Evolutionary conservation across 1,284 basidiomycete genomes (phyloP).

Genomic region (Rhodotorula sp.): DNA sequence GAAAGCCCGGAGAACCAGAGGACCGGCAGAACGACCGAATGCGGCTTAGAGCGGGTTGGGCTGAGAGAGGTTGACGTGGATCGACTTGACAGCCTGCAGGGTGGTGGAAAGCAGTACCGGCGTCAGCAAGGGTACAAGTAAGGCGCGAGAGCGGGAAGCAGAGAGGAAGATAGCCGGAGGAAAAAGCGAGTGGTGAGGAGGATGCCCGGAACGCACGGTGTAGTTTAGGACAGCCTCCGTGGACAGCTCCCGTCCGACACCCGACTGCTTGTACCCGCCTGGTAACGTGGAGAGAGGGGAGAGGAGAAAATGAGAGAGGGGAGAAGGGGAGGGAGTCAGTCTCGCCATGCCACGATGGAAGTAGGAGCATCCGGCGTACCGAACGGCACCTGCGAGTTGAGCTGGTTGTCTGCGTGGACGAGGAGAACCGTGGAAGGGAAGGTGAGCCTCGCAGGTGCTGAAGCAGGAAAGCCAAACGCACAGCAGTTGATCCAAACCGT

Average conservation of each 20-base stretch:
- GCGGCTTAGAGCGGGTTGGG: conserved; percentile 29
- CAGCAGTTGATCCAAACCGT: conserved; percentile 66
- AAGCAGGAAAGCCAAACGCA: background rate
- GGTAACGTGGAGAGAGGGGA: too few relatives aligned
- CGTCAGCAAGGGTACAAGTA: too few relatives aligned
- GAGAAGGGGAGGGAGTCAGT: too few relatives aligned
- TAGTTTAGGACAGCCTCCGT: conserved; percentile 66
- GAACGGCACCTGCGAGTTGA: conserved; percentile 60
- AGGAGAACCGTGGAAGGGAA: background rate
- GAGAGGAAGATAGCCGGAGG: too few relatives aligned
- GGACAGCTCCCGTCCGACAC: conserved; percentile 76
- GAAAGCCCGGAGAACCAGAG: background rate
- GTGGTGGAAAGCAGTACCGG: too few relatives aligned
- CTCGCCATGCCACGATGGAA: too few relatives aligned
- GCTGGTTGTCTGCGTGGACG: conserved; percentile 52
- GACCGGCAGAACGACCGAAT: too few relatives aligned
- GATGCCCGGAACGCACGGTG: background rate
- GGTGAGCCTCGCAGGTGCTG: too few relatives aligned
- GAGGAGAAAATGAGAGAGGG: too few relatives aligned
- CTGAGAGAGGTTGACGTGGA: conserved; percentile 70
- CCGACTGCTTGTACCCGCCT: conserved; percentile 66
- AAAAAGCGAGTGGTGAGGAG: too few relatives aligned
- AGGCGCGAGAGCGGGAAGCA: too few relatives aligned
- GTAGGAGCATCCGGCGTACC: conserved; percentile 52
- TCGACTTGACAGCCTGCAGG: conserved; percentile 59